Evolutionary conservation across 2,329 filamentous ascomycete genomes (phyloP).

Genomic region (Helotiales sp.): DNA sequence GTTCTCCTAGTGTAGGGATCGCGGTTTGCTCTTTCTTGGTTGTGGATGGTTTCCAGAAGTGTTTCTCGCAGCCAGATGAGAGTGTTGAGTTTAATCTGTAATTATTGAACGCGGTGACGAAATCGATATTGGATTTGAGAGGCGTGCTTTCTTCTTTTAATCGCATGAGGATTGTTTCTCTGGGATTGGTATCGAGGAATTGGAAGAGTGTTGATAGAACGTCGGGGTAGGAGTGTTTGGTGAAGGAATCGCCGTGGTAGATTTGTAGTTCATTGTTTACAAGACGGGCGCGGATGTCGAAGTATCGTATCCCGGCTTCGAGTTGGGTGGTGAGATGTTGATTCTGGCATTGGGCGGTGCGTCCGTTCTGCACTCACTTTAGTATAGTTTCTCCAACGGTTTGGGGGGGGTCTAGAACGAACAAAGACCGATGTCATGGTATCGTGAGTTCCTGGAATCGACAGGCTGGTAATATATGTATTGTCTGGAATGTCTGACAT

Average conservation of each 20-base stretch:
- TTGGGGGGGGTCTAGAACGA: too few species aligned
- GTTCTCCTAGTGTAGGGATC: conserved; percentile 43
- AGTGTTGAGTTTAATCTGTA: conserved; percentile 39
- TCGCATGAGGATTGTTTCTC: conserved; percentile 50
- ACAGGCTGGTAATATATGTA: conserved; percentile 44
- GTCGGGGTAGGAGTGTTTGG: conserved; percentile 45
- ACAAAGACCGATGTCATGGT: conserved; percentile 50
- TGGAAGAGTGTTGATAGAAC: conserved; percentile 45
- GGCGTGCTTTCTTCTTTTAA: conserved; percentile 48
- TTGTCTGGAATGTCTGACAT: conserved; percentile 45
- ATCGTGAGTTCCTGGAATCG: conserved; percentile 54
- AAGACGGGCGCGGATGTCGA: conserved; percentile 49
- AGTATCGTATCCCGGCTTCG: conserved; percentile 47
- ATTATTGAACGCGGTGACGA: conserved; percentile 46
- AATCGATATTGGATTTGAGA: conserved; percentile 37
- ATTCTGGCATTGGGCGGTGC: conserved; percentile 47
- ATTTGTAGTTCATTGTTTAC: conserved; percentile 44
- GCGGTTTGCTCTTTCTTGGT: conserved; percentile 10
- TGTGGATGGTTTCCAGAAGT: conserved; percentile 39
- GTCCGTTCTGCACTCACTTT: too few species aligned
- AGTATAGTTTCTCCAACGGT: too few species aligned
- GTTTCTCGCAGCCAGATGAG: conserved; percentile 39
- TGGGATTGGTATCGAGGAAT: conserved; percentile 48
- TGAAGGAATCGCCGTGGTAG: conserved; percentile 48
- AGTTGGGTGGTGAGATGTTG: conserved; percentile 46